Conservation (phyloP, 1,284 basidiomycete species). For the Filobasidium uniguttulatum region DNA sequence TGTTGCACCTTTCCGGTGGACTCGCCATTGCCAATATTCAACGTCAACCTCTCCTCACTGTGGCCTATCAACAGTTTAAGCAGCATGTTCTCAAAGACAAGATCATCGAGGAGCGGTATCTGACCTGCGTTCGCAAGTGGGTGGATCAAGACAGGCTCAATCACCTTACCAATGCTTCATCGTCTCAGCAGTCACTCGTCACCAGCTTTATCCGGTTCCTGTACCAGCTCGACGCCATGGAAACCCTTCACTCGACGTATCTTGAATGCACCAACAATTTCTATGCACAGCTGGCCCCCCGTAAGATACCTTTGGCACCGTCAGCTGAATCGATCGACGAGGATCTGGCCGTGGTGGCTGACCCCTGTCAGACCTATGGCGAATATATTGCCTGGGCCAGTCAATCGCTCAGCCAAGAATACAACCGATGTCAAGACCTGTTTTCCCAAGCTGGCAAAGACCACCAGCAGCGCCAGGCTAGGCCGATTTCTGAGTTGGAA, state of each 20-base stretch:
- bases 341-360: background rate
- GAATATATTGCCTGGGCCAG: too few relatives aligned
- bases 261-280: background rate
- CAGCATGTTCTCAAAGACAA: constrained; percentile 5
- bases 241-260: constrained; percentile 2
- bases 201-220: constrained; percentile 1
- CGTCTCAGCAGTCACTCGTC: background rate
- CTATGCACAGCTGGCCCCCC: background rate
- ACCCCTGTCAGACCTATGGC: background rate
- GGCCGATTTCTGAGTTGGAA: too few relatives aligned
- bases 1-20: background rate
- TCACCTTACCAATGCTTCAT: background rate
- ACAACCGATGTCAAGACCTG: too few relatives aligned
- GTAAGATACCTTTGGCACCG: too few relatives aligned
- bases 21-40: background rate
- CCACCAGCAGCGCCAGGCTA: too few relatives aligned
- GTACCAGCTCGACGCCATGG: constrained; percentile 2
- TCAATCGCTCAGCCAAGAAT: too few relatives aligned
- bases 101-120: constrained; percentile 7
- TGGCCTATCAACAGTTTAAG: background rate
- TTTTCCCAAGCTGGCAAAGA: too few relatives aligned
- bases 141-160: constrained; percentile 4
- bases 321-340: background rate
- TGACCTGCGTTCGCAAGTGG: background rate
- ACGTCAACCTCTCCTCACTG: background rate